These are phyloP conservation scores for Phytophthora pluvialis DNA, from an alignment of 352 stramenopile species.

Conservation along the genomic window DNA sequence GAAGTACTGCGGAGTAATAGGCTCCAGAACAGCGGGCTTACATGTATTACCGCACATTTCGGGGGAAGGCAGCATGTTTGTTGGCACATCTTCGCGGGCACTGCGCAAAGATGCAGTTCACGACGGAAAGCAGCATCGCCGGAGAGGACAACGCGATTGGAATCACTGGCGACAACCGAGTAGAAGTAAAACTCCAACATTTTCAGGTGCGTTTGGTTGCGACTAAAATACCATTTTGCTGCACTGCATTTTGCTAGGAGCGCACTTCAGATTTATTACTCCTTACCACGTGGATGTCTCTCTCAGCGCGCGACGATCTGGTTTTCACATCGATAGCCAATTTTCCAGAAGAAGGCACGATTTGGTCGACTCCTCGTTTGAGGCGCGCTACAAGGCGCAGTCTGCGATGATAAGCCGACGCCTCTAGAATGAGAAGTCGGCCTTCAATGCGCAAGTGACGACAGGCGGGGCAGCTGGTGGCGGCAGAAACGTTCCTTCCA, in stretches of 20 bases:
- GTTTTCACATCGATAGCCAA: constrained; percentile 16
- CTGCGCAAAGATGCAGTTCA: too few relatives aligned
- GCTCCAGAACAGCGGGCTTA: neutral
- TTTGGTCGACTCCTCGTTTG: neutral
- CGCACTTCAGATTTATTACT: constrained; percentile 2
- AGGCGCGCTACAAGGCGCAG: neutral
- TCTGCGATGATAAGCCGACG: neutral
- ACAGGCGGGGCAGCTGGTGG: neutral
- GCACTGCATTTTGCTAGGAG: neutral
- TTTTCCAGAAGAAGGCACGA: constrained; percentile 18
- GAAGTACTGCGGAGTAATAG: neutral
- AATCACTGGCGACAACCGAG: too few relatives aligned
- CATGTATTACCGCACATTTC: too few relatives aligned
- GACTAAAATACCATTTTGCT: neutral
- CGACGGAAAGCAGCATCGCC: too few relatives aligned
- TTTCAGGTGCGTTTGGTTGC: neutral
- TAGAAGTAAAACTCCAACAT: neutral
- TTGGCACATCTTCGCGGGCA: too few relatives aligned
- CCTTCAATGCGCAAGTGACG: neutral
- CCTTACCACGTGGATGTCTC: neutral
- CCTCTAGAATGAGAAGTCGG: neutral
- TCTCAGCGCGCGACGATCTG: neutral
- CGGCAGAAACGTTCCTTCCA: neutral
- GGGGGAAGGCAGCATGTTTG: too few relatives aligned
- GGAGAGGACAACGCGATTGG: too few relatives aligned